These are phyloP conservation scores for Colletotrichum karsti DNA, from an alignment of 2,329 filamentous ascomycete genomes.

Conservation along the genomic window DNA sequence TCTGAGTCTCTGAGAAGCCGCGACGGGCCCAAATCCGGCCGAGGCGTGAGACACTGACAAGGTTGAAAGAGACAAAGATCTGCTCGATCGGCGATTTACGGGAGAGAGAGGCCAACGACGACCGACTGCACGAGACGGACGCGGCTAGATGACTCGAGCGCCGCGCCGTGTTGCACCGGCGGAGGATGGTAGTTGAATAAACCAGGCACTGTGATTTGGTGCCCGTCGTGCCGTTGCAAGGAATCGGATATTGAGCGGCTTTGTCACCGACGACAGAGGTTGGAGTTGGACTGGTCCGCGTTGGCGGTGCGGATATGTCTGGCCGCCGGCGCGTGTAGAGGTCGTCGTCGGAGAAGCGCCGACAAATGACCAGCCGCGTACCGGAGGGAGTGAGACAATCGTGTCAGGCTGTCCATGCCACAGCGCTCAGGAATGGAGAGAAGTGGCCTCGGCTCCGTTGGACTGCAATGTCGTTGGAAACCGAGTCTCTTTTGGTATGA, in stretches of 20 bases:
- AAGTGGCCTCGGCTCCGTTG: neutral
- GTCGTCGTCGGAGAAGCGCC: too few species aligned
- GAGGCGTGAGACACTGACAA: neutral
- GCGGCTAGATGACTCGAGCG: conserved; percentile 1
- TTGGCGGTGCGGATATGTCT: too few species aligned
- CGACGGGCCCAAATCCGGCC: neutral
- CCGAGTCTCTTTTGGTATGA: neutral
- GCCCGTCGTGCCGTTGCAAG: too few species aligned
- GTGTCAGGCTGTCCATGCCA: too few species aligned
- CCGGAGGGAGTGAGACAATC: too few species aligned
- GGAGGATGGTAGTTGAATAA: neutral
- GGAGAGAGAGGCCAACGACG: neutral
- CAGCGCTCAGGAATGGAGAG: too few species aligned
- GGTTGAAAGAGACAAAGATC: conserved; percentile 3
- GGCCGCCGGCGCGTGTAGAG: too few species aligned
- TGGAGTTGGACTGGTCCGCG: too few species aligned
- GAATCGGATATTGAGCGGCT: too few species aligned
- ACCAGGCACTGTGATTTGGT: neutral
- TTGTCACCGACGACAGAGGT: too few species aligned
- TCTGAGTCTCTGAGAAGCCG: neutral
- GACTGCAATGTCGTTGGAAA: neutral
- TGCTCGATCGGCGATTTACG: conserved; percentile 16
- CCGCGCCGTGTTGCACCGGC: neutral
- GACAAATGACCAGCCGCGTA: too few species aligned
- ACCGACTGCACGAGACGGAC: neutral